A percentile compares a stretch with the other conserved stretches of the same genome.
Evolutionary conservation across 164 flowering plant genomes (phyloP).

Genomic region (Stephania japonica): DNA sequence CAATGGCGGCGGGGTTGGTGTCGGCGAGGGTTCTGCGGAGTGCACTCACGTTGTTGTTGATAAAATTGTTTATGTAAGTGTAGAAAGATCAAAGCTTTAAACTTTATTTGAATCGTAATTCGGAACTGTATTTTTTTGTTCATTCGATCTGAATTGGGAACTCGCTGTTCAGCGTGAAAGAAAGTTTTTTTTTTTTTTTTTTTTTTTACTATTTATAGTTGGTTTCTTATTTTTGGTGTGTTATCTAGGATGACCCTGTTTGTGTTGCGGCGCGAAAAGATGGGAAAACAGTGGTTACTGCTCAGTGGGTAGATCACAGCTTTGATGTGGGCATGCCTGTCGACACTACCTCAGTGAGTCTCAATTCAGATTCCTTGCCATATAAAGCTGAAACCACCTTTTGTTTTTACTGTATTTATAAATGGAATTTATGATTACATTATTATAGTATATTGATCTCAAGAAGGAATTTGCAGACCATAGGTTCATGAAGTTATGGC

Average conservation of each 20-base stretch:
- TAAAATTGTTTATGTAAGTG: constrained; percentile 54
- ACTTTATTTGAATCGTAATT: not conserved
- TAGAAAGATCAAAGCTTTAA: too few species aligned
- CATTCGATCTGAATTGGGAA: not conserved
- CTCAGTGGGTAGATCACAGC: constrained; percentile 78
- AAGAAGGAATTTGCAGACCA: not conserved
- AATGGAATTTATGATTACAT: not conserved
- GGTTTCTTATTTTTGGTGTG: not conserved
- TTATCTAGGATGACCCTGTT: constrained; percentile 62
- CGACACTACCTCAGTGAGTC: constrained; percentile 54
- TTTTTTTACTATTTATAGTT: not conserved
- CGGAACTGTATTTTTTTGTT: not conserved
- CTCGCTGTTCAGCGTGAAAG: not conserved
- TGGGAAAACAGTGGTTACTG: constrained; percentile 64
- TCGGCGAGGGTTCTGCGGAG: constrained; percentile 38
- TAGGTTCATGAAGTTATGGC: not conserved
- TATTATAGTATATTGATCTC: too few species aligned
- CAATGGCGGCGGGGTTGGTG: constrained; percentile 62
- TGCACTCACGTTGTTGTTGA: constrained; percentile 84
- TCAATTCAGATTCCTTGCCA: not conserved
- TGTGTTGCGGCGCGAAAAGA: constrained; percentile 71
- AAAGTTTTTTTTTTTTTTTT: not conserved
- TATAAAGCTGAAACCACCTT: not conserved
- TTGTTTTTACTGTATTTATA: too few species aligned
- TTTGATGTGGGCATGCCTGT: constrained; percentile 54